phyloP scores from a whole-genome alignment of 371 early-diverging fungal genomes.

The Mucor sp. region DNA sequence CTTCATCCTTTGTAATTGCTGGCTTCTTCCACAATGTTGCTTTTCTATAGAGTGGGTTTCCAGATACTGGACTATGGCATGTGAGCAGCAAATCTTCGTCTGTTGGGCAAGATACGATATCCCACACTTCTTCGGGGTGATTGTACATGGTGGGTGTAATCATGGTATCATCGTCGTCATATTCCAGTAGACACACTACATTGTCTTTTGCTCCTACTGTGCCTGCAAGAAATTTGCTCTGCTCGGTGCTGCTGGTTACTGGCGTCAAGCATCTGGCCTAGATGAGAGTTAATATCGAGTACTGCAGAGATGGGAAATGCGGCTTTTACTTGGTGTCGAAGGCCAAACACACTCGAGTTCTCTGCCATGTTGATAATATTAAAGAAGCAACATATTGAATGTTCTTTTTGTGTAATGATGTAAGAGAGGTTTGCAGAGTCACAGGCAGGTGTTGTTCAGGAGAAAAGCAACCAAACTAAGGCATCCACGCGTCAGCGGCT shows the following conservation, averaged over 20 bases:
- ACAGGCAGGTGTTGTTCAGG: background rate
- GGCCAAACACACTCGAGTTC: slow-evolving; percentile 68
- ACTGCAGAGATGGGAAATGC: background rate
- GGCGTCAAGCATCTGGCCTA: slow-evolving; percentile 74
- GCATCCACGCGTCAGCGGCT: background rate
- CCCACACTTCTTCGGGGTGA: slow-evolving; percentile 76
- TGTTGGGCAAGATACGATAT: slow-evolving; percentile 66
- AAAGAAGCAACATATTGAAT: background rate
- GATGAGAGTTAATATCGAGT: background rate
- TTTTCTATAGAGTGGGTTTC: slow-evolving; percentile 29
- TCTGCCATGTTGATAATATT: slow-evolving; percentile 28
- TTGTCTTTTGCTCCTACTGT: slow-evolving; percentile 68
- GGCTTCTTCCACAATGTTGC: slow-evolving; percentile 42
- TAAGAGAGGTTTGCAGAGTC: background rate
- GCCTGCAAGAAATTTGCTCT: slow-evolving; percentile 78
- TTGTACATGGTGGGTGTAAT: slow-evolving; percentile 63
- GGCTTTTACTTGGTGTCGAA: slow-evolving; percentile 64
- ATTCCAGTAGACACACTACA: slow-evolving; percentile 66
- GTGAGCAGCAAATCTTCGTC: slow-evolving; percentile 69
- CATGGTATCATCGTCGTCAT: slow-evolving; percentile 70
- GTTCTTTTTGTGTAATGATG: background rate
- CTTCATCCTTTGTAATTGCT: slow-evolving; percentile 19
- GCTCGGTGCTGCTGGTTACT: slow-evolving; percentile 63
- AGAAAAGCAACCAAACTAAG: background rate
- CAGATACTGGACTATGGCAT: slow-evolving; percentile 49